Base-by-base conservation (phyloP, 1,139 yeast species). In the Nakaseomyces glabratus region DNA sequence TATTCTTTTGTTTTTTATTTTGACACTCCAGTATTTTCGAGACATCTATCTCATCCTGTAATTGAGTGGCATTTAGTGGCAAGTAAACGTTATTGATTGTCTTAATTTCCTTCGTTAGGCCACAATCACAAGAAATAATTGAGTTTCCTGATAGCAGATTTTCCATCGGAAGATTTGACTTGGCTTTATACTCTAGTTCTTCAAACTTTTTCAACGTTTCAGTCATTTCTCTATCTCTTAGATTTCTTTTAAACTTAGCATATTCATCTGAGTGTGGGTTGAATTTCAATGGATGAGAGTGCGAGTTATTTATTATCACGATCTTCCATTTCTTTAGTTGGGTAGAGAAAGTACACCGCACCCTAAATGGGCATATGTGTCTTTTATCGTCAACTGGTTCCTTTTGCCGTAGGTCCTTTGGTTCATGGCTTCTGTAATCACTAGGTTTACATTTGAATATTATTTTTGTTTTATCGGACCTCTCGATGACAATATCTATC, bases 401-500 rank as follows among this genome's bases (percentile, higher is more conserved):
- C 48, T 52, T 47, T 43, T 51, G 44, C 40, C 51, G 43, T 46
- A 63, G 16, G 7, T 36, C 33, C 40, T 42, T 13, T 48, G 28
- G 28, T n/a, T 25, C 42, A 26, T 43, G 41, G 36, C 45, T 53
- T 44, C 51, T 55, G 41, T 55, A 52, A 47, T 48, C 57, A 38
- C 48, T 53, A 42, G 52, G 66, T 51, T 76, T 78, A 52, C 90
- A 79, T 49, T 76, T 73, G 60, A 79, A 79, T 12, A 79, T 77
- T 25, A 78, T 76, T 55, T 79, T 79, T 31, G 72, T 62, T 24
- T 70, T 68, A 52, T 79, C 90, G 1, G 82, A 75, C 35, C 90
- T 60, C 55, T 77, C 86, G 39, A 78, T 78, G 4, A 76, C 86
- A 12, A 79, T 63, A 37, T 66, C 65, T 24, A 79, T 71, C 1